phyloP scores from a whole-genome alignment of 805 yeast genomes.

The Yarrowia deformans region DNA sequence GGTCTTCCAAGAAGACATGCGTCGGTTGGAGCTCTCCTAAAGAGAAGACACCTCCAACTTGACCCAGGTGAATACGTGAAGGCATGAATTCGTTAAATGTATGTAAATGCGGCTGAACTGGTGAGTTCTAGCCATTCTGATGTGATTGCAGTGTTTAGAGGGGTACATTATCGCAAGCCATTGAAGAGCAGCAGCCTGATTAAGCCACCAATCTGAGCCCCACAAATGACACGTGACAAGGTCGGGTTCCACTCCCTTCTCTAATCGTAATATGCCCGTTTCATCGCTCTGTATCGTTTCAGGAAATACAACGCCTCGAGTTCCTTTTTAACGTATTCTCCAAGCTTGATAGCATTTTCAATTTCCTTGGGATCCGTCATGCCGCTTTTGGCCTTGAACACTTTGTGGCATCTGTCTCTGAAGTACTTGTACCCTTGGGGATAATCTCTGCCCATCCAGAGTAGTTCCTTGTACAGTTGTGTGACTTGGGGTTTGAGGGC shows the following conservation, averaged over 20 bases:
- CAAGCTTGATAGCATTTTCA: constrained; percentile 48
- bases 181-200: too few relatives aligned
- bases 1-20: too few relatives aligned
- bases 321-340: constrained; percentile 53
- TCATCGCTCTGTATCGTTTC: constrained; percentile 51
- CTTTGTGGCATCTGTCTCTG: constrained; percentile 46
- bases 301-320: constrained; percentile 51
- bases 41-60: too few relatives aligned
- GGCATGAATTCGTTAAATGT: too few relatives aligned
- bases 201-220: too few relatives aligned
- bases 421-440: constrained; percentile 51
- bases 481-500: constrained; percentile 44
- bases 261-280: constrained; percentile 47
- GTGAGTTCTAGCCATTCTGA: too few relatives aligned
- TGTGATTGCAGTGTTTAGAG: too few relatives aligned
- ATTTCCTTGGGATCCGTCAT: constrained; percentile 46
- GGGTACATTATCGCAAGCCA: too few relatives aligned
- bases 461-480: constrained; percentile 51
- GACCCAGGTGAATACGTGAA: too few relatives aligned
- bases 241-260: not conserved
- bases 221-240: too few relatives aligned
- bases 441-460: constrained; percentile 52
- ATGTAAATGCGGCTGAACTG: too few relatives aligned
- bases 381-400: constrained; percentile 47
- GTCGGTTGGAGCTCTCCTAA: too few relatives aligned